These are phyloP conservation scores for Cardamine resedifolia DNA, from an alignment of 345 rosid genomes.

Conservation along the genomic window DNA sequence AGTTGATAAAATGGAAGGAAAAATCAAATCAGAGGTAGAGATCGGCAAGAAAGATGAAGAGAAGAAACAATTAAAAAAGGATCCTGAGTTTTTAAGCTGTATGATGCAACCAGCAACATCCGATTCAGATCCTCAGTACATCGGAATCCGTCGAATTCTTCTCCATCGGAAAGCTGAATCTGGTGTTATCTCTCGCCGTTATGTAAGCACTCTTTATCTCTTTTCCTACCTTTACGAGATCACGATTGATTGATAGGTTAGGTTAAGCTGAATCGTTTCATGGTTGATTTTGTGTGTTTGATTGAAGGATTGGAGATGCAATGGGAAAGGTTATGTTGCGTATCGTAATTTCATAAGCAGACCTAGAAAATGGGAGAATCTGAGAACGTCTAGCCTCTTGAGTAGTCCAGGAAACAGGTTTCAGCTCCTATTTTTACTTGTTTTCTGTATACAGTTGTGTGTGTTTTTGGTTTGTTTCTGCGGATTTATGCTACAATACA, in stretches of 20 bases:
- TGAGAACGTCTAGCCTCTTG: slow-evolving; percentile 55
- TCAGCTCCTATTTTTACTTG: background rate
- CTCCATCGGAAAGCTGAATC: slow-evolving; percentile 75
- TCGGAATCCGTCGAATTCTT: slow-evolving; percentile 85
- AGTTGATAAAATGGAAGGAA: slow-evolving; percentile 44
- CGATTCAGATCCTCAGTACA: slow-evolving; percentile 63
- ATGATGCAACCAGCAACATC: slow-evolving; percentile 68
- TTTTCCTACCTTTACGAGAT: background rate
- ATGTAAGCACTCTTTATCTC: slow-evolving; percentile 43
- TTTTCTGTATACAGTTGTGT: background rate
- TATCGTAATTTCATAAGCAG: slow-evolving; percentile 79
- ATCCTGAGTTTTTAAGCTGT: slow-evolving; percentile 73
- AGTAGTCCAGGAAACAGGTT: slow-evolving; percentile 92
- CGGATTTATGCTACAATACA: slow-evolving; percentile 49
- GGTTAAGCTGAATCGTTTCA: background rate
- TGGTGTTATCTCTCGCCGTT: slow-evolving; percentile 56
- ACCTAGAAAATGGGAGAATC: slow-evolving; percentile 81
- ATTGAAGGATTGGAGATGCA: slow-evolving; percentile 95
- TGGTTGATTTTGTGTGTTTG: background rate
- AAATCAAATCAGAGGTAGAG: slow-evolving; percentile 33
- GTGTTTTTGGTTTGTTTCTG: slow-evolving; percentile 15
- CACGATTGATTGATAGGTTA: background rate
- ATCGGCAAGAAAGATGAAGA: slow-evolving; percentile 30
- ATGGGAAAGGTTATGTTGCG: slow-evolving; percentile 80
- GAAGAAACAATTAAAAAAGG: slow-evolving; percentile 40